These are phyloP conservation scores for Lodderomyces orthopsilosis DNA, from an alignment of 1,139 yeast genomes.

Conservation along the genomic window DNA sequence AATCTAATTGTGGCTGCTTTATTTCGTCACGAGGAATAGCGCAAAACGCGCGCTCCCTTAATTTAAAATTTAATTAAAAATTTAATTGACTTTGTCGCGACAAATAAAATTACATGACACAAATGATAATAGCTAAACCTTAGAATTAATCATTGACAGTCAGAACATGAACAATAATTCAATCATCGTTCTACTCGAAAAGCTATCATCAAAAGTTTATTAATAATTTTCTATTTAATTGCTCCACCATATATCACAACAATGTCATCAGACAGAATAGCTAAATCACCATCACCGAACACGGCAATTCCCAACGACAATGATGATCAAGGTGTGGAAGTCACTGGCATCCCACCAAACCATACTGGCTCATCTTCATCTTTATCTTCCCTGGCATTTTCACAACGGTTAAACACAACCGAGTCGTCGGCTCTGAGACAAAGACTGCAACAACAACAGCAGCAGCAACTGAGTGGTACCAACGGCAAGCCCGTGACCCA, in stretches of 20 bases:
- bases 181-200: too few relatives aligned
- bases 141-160: too few relatives aligned
- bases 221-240: not conserved
- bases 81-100: not conserved
- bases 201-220: too few relatives aligned
- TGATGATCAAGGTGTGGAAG: not conserved
- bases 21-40: conserved; percentile 1
- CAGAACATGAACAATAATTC: not conserved
- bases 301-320: not conserved
- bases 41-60: not conserved
- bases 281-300: conserved; percentile 3
- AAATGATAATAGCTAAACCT: too few relatives aligned
- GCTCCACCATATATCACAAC: not conserved
- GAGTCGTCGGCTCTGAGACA: conserved; percentile 1
- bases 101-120: not conserved
- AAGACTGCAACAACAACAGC: conserved; percentile 3
- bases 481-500: not conserved
- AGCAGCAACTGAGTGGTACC: conserved; percentile 1
- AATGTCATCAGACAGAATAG: not conserved
- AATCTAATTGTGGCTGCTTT: not conserved
- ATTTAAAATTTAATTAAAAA: not conserved
- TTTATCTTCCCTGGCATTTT: not conserved
- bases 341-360: not conserved
- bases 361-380: not conserved
- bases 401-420: not conserved